These are phyloP conservation scores for Phytophthora pinifolia DNA, from an alignment of 352 stramenopile genomes.

Conservation along the genomic window DNA sequence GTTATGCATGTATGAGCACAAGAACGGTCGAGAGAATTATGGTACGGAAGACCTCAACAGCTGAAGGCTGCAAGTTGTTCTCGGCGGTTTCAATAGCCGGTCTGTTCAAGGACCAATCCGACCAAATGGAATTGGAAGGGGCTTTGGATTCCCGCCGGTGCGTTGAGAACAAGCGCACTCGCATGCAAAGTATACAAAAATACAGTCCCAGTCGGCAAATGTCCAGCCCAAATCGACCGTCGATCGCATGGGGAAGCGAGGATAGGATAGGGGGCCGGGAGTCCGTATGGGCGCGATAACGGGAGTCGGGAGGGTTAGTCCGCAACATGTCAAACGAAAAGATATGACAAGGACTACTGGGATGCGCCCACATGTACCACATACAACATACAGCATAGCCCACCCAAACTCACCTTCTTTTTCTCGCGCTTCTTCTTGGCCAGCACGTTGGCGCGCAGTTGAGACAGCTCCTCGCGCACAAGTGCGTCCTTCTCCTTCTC, in stretches of 20 bases:
- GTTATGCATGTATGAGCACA: conserved; percentile 84
- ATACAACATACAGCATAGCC: conserved; percentile 24
- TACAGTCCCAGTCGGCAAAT: conserved; percentile 27
- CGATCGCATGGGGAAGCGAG: conserved; percentile 46
- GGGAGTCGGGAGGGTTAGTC: conserved; percentile 92
- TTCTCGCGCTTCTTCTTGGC: conserved; percentile 91
- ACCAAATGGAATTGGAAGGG: conserved; percentile 79
- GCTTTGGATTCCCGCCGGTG: conserved; percentile 84
- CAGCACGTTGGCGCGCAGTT: conserved; percentile 70
- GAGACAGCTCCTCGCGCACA: conserved; percentile 81
- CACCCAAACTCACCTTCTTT: conserved; percentile 75
- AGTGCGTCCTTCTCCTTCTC: conserved; percentile 83
- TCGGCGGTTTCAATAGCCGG: conserved; percentile 91
- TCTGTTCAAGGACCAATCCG: conserved; percentile 91
- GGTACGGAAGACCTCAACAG: conserved; percentile 77
- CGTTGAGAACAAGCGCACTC: conserved; percentile 2
- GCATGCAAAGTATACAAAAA: conserved; percentile 23
- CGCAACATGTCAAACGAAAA: conserved; percentile 80
- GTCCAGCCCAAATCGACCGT: conserved; percentile 78
- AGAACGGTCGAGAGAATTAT: conserved; percentile 87
- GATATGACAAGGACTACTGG: conserved; percentile 88
- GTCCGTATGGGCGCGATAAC: conserved; percentile 82
- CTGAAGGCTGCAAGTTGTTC: conserved; percentile 88
- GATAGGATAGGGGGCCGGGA: conserved; percentile 54
- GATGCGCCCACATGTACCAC: conserved; percentile 58